Conservation (phyloP, 2,329 filamentous ascomycete genomes). For the Furcasterigmium sp. region DNA sequence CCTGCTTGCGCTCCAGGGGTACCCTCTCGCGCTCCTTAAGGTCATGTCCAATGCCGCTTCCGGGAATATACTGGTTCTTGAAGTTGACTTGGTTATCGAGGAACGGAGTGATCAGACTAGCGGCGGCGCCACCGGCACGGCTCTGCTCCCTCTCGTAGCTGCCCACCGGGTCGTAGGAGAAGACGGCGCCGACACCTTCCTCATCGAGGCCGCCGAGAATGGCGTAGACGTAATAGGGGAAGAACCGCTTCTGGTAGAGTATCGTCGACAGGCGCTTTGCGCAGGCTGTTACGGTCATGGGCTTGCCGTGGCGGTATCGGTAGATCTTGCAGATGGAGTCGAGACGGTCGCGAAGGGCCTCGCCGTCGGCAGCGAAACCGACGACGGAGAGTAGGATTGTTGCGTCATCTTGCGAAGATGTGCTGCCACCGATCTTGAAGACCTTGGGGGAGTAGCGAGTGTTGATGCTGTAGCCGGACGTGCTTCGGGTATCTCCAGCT, state of each 20-base stretch:
- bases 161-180: slow-evolving; percentile 96
- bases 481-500: slow-evolving; percentile 93
- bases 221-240: slow-evolving; percentile 95
- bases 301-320: slow-evolving; percentile 95
- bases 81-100: slow-evolving; percentile 99
- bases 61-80: slow-evolving; percentile 96
- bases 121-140: slow-evolving; percentile 85
- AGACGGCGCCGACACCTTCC: slow-evolving; percentile 87
- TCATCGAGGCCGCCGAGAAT: slow-evolving; percentile 94
- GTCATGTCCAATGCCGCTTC: slow-evolving; percentile 76
- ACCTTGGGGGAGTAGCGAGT: slow-evolving; percentile 92
- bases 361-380: slow-evolving; percentile 91
- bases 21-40: slow-evolving; percentile 66
- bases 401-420: slow-evolving; percentile 76
- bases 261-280: slow-evolving; percentile 93
- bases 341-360: slow-evolving; percentile 87
- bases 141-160: slow-evolving; percentile 97
- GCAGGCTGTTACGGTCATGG: slow-evolving; percentile 90
- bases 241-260: slow-evolving; percentile 96
- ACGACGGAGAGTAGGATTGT: slow-evolving; percentile 89
- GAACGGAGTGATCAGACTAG: slow-evolving; percentile 97
- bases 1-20: slow-evolving; percentile 66
- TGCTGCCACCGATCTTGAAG: slow-evolving; percentile 93
- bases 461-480: slow-evolving; percentile 98
- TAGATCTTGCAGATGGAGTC: slow-evolving; percentile 98